Conservation (phyloP, 23 red algal genomes). For the Chondrus crispus region DNA sequence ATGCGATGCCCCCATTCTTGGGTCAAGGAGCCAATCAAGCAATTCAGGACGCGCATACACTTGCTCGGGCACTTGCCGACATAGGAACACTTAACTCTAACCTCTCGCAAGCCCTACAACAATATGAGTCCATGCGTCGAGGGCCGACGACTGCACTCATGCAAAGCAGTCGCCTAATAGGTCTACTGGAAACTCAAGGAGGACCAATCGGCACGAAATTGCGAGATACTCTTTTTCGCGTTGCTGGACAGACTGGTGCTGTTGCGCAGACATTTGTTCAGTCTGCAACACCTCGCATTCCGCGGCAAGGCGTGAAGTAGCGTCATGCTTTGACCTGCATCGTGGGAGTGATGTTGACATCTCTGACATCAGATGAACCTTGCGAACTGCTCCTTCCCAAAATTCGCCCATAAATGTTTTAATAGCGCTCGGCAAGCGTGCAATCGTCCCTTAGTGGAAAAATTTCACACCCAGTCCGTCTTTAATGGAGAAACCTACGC, state of each 20-base stretch:
- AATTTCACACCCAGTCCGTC: no score
- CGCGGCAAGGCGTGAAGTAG: no score
- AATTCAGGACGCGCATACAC: slow-evolving; percentile 54
- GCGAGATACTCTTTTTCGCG: slow-evolving; percentile 51
- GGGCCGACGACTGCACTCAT: slow-evolving; percentile 18
- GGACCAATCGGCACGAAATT: background rate
- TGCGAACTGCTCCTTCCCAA: no score
- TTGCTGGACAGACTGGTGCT: slow-evolving; percentile 35
- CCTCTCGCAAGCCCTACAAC: slow-evolving; percentile 26
- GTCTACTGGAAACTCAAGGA: slow-evolving; percentile 52
- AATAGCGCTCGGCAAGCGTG: no score
- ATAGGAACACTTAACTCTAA: background rate
- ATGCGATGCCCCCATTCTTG: slow-evolving; percentile 77
- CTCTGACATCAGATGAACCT: no score
- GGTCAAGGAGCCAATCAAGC: slow-evolving; percentile 80
- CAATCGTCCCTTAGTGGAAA: no score
- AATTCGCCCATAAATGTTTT: no score
- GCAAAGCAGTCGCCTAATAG: slow-evolving; percentile 27
- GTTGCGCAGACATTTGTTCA: background rate
- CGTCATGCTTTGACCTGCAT: no score
- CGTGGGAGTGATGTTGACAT: no score
- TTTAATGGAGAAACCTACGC: no score
- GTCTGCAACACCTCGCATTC: slow-evolving; percentile 33
- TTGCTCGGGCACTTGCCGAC: slow-evolving; percentile 36
- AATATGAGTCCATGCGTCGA: slow-evolving; percentile 10